Evolutionary conservation across 2,329 filamentous ascomycete genomes (phyloP).

Genomic region (Byssochlamys sp.): DNA sequence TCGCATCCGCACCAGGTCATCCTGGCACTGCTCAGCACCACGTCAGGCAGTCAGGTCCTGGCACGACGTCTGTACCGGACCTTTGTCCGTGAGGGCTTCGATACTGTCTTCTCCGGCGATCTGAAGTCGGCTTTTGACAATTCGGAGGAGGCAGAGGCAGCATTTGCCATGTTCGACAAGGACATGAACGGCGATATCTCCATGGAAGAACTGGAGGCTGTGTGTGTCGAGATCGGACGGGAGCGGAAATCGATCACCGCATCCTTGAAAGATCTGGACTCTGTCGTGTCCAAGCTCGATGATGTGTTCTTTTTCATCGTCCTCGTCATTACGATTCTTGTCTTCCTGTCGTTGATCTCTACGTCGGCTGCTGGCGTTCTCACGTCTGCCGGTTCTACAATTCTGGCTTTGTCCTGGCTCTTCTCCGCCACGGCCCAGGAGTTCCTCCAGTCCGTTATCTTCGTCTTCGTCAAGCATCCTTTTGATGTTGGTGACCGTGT

Average conservation of each 20-base stretch:
- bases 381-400: conserved; percentile 75
- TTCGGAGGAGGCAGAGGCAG: conserved; percentile 76
- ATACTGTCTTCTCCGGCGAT: conserved; percentile 70
- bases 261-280: conserved; percentile 88
- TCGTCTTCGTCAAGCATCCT: conserved; percentile 93
- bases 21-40: conserved; percentile 62
- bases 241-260: conserved; percentile 93
- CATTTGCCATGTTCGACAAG: conserved; percentile 88
- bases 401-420: conserved; percentile 87
- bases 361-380: conserved; percentile 81
- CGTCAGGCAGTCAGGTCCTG: conserved; percentile 67
- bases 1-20: conserved; percentile 79
- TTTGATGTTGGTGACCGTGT: conserved; percentile 94
- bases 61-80: conserved; percentile 82
- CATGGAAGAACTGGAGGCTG: conserved; percentile 85
- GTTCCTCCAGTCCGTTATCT: conserved; percentile 85
- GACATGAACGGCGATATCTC: conserved; percentile 95
- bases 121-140: conserved; percentile 68
- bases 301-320: conserved; percentile 83
- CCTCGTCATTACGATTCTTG: conserved; percentile 65
- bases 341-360: conserved; percentile 82
- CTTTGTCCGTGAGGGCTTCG: conserved; percentile 62
- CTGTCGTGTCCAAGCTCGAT: conserved; percentile 81
- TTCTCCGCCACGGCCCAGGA: conserved; percentile 89
- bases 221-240: conserved; percentile 85